Evolutionary conservation across 1,284 basidiomycete species (phyloP).

Genomic region (Puccinia triticina): DNA sequence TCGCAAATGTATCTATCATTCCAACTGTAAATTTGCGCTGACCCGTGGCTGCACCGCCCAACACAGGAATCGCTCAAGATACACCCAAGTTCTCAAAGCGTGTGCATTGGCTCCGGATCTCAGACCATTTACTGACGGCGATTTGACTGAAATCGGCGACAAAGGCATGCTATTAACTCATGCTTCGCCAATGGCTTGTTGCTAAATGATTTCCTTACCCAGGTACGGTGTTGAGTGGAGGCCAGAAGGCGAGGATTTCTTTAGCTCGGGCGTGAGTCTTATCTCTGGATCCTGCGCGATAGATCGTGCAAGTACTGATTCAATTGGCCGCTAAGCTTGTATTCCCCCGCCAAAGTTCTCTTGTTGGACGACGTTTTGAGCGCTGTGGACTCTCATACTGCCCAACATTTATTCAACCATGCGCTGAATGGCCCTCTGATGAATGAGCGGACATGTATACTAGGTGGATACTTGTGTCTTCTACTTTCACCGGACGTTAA

Average conservation of each 20-base stretch:
- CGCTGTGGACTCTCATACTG: constrained; percentile 62
- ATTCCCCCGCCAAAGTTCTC: constrained; percentile 60
- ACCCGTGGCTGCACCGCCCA: background rate
- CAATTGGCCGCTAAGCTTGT: constrained; percentile 59
- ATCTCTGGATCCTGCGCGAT: background rate
- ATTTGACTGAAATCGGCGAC: constrained; percentile 72
- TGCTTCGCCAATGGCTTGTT: background rate
- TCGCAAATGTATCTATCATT: background rate
- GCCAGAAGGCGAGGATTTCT: constrained; percentile 68
- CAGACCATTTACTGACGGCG: constrained; percentile 73
- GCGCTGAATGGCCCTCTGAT: constrained; percentile 63
- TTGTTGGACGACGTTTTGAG: constrained; percentile 62
- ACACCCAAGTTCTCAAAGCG: constrained; percentile 28
- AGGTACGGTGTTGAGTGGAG: constrained; percentile 71
- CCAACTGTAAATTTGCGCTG: background rate
- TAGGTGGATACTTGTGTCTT: constrained; percentile 58
- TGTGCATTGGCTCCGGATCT: constrained; percentile 78
- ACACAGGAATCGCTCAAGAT: constrained; percentile 35
- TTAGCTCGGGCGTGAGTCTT: constrained; percentile 54
- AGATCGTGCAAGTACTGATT: background rate
- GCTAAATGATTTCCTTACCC: background rate
- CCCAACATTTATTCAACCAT: constrained; percentile 55
- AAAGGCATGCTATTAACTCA: constrained; percentile 61
- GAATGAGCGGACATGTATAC: constrained; percentile 71
- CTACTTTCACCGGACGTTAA: background rate